Evolutionary conservation across 2,329 filamentous ascomycete species (phyloP).

Genomic region (Domatiomyces catenatus): DNA sequence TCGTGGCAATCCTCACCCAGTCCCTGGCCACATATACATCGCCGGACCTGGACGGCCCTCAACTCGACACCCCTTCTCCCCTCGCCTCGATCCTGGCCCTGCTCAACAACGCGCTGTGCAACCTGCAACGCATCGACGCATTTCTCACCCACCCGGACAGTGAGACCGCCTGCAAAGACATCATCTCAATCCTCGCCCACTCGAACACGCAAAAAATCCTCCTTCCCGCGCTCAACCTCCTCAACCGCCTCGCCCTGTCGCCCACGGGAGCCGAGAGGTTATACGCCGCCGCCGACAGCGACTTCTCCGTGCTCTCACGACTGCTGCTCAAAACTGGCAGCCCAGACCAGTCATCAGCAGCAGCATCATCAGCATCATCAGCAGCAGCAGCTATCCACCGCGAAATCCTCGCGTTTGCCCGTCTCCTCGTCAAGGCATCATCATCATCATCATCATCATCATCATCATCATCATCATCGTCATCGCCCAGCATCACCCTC

Average conservation of each 20-base stretch:
- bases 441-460: too few relatives aligned
- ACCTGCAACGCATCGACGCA: background rate
- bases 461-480: too few relatives aligned
- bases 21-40: constrained; percentile 1
- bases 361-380: too few relatives aligned
- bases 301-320: background rate
- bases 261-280: constrained; percentile 7
- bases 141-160: background rate
- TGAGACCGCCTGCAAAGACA: background rate
- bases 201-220: constrained; percentile 4
- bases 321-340: constrained; percentile 2
- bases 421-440: constrained; percentile 7
- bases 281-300: background rate
- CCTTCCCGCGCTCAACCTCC: constrained; percentile 10
- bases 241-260: constrained; percentile 7
- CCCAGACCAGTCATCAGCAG: too few relatives aligned
- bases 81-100: constrained; percentile 7
- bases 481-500: background rate
- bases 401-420: constrained; percentile 3
- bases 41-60: too few relatives aligned
- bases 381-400: constrained; percentile 4
- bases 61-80: background rate
- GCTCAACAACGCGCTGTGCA: constrained; percentile 7
- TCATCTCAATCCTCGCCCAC: constrained; percentile 3
- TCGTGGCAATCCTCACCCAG: background rate